Conservation (phyloP, 345 rosid genomes). For the Microcos paniculata region DNA sequence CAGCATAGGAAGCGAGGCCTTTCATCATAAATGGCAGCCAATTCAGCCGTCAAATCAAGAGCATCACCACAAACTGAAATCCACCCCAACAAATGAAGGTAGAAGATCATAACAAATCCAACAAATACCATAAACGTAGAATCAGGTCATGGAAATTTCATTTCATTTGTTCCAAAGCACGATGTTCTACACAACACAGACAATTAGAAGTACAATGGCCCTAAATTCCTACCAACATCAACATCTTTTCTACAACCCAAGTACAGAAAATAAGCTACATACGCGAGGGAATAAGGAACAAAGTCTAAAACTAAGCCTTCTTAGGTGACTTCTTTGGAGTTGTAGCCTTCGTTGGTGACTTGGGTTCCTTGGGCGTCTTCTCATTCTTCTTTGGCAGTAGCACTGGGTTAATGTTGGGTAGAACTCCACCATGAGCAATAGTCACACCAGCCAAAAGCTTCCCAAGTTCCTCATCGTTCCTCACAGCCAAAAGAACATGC, state of each 20-base stretch:
- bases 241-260: background rate
- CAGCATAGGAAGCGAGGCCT: background rate
- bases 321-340: slow-evolving; percentile 73
- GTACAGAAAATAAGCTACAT: slow-evolving; percentile 10
- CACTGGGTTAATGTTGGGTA: slow-evolving; percentile 70
- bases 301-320: slow-evolving; percentile 38
- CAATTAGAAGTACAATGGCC: background rate
- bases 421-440: slow-evolving; percentile 78
- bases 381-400: slow-evolving; percentile 64
- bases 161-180: slow-evolving; percentile 1
- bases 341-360: slow-evolving; percentile 65
- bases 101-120: background rate
- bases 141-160: background rate
- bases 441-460: slow-evolving; percentile 67
- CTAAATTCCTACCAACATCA: background rate
- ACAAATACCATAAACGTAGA: background rate
- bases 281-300: background rate
- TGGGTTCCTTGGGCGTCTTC: slow-evolving; percentile 45
- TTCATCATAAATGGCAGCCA: background rate
- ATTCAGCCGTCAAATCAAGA: background rate
- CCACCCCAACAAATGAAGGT: background rate
- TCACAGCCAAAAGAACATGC: slow-evolving; percentile 60
- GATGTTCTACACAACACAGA: background rate
- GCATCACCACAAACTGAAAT: background rate
- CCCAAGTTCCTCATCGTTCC: slow-evolving; percentile 76